Evolutionary conservation across 371 early-diverging fungal species (phyloP).

Genomic region (Mucor mucedo): DNA sequence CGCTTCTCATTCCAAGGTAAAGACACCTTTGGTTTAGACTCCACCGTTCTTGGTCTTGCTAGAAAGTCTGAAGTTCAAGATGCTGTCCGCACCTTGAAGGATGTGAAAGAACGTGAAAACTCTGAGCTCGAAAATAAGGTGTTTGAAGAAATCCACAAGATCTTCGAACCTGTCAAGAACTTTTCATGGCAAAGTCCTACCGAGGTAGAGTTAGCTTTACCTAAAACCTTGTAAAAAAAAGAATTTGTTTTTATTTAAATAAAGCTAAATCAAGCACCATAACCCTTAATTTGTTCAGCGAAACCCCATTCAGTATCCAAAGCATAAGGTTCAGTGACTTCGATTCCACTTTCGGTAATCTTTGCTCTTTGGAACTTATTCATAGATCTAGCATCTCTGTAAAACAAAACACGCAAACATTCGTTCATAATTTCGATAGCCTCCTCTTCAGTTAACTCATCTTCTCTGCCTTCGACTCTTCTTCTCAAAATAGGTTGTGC

Average conservation of each 20-base stretch:
- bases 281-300: constrained; percentile 90
- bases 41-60: constrained; percentile 72
- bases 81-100: constrained; percentile 57
- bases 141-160: constrained; percentile 23
- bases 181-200: constrained; percentile 55
- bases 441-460: constrained; percentile 90
- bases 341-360: constrained; percentile 81
- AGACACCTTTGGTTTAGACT: constrained; percentile 49
- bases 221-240: constrained; percentile 16
- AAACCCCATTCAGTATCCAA: constrained; percentile 94
- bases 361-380: constrained; percentile 96
- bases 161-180: constrained; percentile 46
- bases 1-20: constrained; percentile 65
- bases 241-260: background rate
- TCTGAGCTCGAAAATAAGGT: constrained; percentile 33
- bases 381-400: constrained; percentile 96
- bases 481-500: constrained; percentile 97
- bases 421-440: constrained; percentile 89
- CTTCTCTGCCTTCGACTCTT: constrained; percentile 84
- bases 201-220: constrained; percentile 37
- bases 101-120: constrained; percentile 39
- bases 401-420: constrained; percentile 94
- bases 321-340: constrained; percentile 87
- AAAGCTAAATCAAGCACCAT: constrained; percentile 67
- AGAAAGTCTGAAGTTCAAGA: constrained; percentile 66